Conservation (phyloP, 176 grass and related monocot genomes). For the Bolboschoenus planiculmis region DNA sequence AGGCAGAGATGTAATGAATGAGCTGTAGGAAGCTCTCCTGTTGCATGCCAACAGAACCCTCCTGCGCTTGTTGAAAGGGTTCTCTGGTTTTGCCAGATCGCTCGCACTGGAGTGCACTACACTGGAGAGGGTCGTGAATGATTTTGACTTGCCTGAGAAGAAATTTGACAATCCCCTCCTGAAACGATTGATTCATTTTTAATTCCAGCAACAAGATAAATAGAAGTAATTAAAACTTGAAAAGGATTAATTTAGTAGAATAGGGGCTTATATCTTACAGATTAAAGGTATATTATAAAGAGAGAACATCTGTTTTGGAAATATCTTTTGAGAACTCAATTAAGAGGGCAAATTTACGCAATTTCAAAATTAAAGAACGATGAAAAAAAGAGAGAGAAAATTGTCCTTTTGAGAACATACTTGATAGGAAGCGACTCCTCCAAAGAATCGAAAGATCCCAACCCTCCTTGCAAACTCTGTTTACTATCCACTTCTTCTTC, state of each 20-base stretch:
- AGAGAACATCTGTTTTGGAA: no score
- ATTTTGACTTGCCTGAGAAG: constrained; percentile 96
- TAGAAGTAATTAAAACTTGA: no score
- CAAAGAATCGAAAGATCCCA: constrained; percentile 29
- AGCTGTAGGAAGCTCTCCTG: constrained; percentile 54
- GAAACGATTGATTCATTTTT: constrained; percentile 6
- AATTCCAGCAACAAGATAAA: background rate
- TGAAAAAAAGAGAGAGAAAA: background rate
- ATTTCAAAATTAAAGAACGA: background rate
- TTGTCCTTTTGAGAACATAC: background rate
- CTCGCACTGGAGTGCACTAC: constrained; percentile 31
- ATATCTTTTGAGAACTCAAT: background rate
- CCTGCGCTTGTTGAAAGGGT: constrained; percentile 89
- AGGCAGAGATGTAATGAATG: constrained; percentile 45
- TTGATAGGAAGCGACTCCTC: constrained; percentile 41
- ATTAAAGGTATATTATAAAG: no score
- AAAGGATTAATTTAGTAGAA: no score
- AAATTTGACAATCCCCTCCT: constrained; percentile 90
- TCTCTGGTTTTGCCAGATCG: constrained; percentile 87
- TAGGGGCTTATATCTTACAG: no score
- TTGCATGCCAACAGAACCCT: constrained; percentile 52
- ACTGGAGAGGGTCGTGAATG: constrained; percentile 78
- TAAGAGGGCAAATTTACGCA: background rate
- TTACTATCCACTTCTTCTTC: constrained; percentile 24
- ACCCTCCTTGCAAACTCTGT: background rate